phyloP scores from a whole-genome alignment of 1,284 basidiomycete species.

The Pisolithus thermaeus region DNA sequence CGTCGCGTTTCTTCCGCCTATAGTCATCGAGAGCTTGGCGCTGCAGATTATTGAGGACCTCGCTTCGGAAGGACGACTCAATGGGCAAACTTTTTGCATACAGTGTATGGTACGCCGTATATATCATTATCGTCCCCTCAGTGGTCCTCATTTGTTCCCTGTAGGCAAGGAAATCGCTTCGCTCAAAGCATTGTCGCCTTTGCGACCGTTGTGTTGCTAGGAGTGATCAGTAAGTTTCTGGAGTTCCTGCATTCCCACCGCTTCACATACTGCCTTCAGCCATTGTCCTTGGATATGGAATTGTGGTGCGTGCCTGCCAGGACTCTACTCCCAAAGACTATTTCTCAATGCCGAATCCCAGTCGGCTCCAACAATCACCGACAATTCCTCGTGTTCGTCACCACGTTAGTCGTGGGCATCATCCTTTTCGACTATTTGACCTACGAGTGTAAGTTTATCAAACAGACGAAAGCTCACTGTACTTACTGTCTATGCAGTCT shows the following conservation, averaged over 20 bases:
- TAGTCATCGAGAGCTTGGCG: not conserved
- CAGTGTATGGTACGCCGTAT: constrained; percentile 70
- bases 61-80: constrained; percentile 80
- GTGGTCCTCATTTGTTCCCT: not conserved
- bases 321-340: not conserved
- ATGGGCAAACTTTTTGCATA: constrained; percentile 95
- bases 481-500: constrained; percentile 34
- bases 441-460: constrained; percentile 61
- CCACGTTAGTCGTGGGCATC: constrained; percentile 79
- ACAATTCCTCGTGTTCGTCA: constrained; percentile 89
- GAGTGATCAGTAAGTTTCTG: constrained; percentile 77
- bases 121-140: not conserved
- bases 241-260: not conserved
- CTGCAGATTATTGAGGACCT: constrained; percentile 81
- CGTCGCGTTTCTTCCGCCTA: not conserved
- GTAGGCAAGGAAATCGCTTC: constrained; percentile 82
- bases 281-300: constrained; percentile 99
- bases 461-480: constrained; percentile 2
- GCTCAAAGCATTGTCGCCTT: constrained; percentile 92
- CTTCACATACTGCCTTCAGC: constrained; percentile 34
- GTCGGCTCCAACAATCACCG: constrained; percentile 95
- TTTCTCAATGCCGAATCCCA: constrained; percentile 24
- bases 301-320: constrained; percentile 58
- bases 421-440: constrained; percentile 77
- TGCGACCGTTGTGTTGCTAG: constrained; percentile 89